These are phyloP conservation scores for Cantharellus anzutake DNA, from an alignment of 768 basidiomycete genomes.

Conservation along the genomic window DNA sequence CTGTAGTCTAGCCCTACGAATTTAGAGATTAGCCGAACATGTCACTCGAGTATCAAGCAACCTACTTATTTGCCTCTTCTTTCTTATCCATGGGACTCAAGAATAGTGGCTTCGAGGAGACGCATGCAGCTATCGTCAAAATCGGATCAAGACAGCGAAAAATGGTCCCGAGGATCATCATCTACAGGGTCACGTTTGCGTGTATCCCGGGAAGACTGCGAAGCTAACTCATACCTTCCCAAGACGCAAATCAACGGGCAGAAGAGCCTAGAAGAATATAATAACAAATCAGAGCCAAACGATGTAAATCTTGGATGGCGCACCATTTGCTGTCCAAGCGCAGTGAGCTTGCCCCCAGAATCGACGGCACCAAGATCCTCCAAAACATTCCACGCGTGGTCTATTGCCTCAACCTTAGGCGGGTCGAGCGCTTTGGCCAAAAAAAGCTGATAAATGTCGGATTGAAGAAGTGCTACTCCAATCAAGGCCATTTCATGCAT, in stretches of 20 bases:
- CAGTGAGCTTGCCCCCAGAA: slow-evolving; percentile 42
- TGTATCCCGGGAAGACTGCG: background rate
- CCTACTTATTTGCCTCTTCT: slow-evolving; percentile 57
- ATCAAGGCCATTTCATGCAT: background rate
- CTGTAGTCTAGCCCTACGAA: slow-evolving; percentile 42
- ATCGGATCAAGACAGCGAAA: slow-evolving; percentile 72
- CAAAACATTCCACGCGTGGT: slow-evolving; percentile 54
- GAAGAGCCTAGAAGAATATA: slow-evolving; percentile 35
- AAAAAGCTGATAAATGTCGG: slow-evolving; percentile 27
- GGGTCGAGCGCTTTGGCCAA: slow-evolving; percentile 66
- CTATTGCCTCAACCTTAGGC: slow-evolving; percentile 54
- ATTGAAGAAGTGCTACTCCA: too few species aligned
- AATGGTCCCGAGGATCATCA: slow-evolving; percentile 69
- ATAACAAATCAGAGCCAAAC: background rate
- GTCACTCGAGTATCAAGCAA: background rate
- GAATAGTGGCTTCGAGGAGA: slow-evolving; percentile 83
- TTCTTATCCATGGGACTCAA: slow-evolving; percentile 62
- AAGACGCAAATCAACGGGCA: slow-evolving; percentile 77
- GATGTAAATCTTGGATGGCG: slow-evolving; percentile 8
- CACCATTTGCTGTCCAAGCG: slow-evolving; percentile 67
- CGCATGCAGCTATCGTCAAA: slow-evolving; percentile 58
- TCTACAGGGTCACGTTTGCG: slow-evolving; percentile 24
- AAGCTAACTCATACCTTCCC: slow-evolving; percentile 38
- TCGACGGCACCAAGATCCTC: slow-evolving; percentile 64
- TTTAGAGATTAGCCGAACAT: background rate